These are phyloP conservation scores for Endogone sp. DNA, from an alignment of 192 early-diverging fungal species.

Conservation along the genomic window DNA sequence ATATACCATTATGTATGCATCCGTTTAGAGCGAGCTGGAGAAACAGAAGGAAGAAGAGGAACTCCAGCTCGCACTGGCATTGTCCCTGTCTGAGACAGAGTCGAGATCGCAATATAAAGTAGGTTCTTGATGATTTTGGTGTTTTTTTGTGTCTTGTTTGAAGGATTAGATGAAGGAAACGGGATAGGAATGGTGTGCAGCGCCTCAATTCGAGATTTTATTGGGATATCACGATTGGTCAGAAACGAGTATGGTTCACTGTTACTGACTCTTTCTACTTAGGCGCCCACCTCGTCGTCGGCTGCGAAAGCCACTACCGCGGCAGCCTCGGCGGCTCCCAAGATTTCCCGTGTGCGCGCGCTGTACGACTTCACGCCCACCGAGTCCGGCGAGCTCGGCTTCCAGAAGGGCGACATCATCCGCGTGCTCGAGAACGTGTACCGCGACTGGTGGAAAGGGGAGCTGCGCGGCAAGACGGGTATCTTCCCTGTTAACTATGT, in stretches of 20 bases:
- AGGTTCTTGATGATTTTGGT: not conserved
- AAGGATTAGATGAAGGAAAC: too few relatives aligned
- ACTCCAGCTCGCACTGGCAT: constrained; percentile 84
- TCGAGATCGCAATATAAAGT: constrained; percentile 19
- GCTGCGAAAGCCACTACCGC: not conserved
- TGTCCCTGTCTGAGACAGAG: constrained; percentile 76
- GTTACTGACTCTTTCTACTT: not conserved
- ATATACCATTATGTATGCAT: not conserved
- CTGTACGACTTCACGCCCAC: constrained; percentile 92
- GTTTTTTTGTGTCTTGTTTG: too few relatives aligned
- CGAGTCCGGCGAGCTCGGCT: constrained; percentile 88
- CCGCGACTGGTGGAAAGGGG: constrained; percentile 99
- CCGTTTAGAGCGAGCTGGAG: constrained; percentile 56
- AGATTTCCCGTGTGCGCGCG: constrained; percentile 81
- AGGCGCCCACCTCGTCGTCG: not conserved
- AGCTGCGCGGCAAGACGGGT: constrained; percentile 78
- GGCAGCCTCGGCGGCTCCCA: constrained; percentile 29
- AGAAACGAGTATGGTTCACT: too few relatives aligned
- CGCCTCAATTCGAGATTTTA: not conserved
- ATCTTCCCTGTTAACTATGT: constrained; percentile 99
- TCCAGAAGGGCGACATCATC: constrained; percentile 85
- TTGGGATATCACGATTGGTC: too few relatives aligned
- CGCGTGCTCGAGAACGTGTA: constrained; percentile 90
- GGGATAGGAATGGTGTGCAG: too few relatives aligned
- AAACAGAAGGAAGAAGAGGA: constrained; percentile 95